Base-by-base conservation (phyloP, 108 stramenopile species). In the Mayamaea pseudoterrestris region DNA sequence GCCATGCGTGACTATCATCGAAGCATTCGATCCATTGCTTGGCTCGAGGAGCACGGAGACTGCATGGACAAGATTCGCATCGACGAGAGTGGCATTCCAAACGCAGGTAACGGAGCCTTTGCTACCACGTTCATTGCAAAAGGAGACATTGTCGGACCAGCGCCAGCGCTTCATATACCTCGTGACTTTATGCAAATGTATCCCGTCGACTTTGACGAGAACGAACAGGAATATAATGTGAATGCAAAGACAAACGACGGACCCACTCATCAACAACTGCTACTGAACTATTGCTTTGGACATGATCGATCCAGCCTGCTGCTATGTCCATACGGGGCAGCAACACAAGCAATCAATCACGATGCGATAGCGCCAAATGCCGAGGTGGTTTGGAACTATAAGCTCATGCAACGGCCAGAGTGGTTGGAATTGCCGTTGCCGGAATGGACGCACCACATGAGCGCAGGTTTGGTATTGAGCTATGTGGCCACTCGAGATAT, bases 301-400 rank as follows among this genome's bases (percentile, higher is more conserved):
- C 73, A 78, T 39, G 55, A 57, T 17, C 37, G 65, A 11, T 60
- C 72, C 23, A 49, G 61, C 4, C 13, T 78, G 42, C 36, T 71
- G 25, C 50, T 78, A 4, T 57, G 67, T 17, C 77, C 77, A 2
- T 67, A 55, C 26, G 69, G 69, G 13, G 57, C 73, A 0, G 23
- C 59, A 26, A 67, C 71, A 16, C 63, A 71, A 21, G 65, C 65
- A 25, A 65, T 76, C 58, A 80, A 85, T 65, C 76, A 80, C 49
- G 26, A 30, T 2, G 13, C 54, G 3, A 16, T 29, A 35, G 32
- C 21, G 20, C 27, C 39, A 18, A 18, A 20, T 28, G 55, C 51
- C 1, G 53, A 61, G 20, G 44, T 52, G 16, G n/a, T n/a, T n/a
- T n/a, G n/a, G n/a, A n/a, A n/a, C n/a, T n/a, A n/a, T n/a, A n/a